Evolutionary conservation across 2,329 filamentous ascomycete genomes (phyloP).

Genomic region (Acrocalymma vagum): DNA sequence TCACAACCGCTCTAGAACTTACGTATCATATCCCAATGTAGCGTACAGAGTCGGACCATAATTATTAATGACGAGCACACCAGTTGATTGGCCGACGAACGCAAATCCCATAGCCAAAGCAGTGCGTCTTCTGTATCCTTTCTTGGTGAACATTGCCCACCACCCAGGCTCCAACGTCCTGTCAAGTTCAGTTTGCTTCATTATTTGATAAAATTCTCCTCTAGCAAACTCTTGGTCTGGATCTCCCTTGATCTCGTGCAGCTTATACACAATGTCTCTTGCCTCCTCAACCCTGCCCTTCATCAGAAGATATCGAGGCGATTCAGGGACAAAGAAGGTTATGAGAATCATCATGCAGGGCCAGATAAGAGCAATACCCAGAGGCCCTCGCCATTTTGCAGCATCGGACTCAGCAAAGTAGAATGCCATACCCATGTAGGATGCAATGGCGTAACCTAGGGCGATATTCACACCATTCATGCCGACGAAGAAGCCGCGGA

Average conservation of each 20-base stretch:
- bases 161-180: conserved; percentile 23
- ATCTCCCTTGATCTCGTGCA: conserved; percentile 27
- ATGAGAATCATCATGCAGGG: conserved; percentile 30
- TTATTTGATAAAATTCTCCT: conserved; percentile 37
- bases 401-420: conserved; percentile 15
- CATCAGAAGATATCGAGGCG: conserved; percentile 51
- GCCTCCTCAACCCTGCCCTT: conserved; percentile 20
- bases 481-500: conserved; percentile 33
- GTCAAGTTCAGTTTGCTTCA: conserved; percentile 30
- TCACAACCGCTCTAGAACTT: too few species aligned
- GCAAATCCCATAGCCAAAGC: conserved; percentile 29
- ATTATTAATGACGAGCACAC: conserved; percentile 32
- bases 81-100: conserved; percentile 31
- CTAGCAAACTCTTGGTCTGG: conserved; percentile 28
- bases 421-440: conserved; percentile 33
- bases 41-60: conserved; percentile 34
- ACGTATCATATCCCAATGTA: conserved; percentile 27
- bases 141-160: conserved; percentile 30
- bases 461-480: conserved; percentile 33
- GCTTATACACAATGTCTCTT: conserved; percentile 14
- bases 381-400: conserved; percentile 35
- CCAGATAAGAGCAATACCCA: conserved; percentile 30
- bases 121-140: conserved; percentile 27
- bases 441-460: conserved; percentile 28
- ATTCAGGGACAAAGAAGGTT: conserved; percentile 27